Base-by-base conservation (phyloP, 495 filamentous ascomycete species). In the Talaromyces proteolyticus region DNA sequence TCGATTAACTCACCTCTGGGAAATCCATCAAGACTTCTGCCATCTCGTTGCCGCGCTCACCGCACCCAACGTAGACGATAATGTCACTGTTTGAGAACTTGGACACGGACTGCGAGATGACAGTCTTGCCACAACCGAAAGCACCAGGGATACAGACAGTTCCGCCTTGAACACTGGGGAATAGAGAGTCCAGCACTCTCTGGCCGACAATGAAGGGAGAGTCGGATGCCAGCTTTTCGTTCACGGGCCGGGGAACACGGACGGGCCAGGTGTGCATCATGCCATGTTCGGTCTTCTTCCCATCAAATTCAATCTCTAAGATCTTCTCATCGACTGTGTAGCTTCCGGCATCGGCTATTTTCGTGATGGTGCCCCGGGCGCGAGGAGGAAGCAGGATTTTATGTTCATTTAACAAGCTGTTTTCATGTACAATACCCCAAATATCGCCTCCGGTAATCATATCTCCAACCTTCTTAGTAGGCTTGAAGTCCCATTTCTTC, bases 221-320 rank as follows among this genome's bases (percentile, higher is more conserved):
- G 68, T 90, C 77, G 55, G 91, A 87, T 20, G 90, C 82, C 51
- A 94, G 80, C 72, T 89, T 95, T 76, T 97, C 94, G 50, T 82
- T 87, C 17, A 84, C 81, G 14, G 93, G 93, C 55, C 93, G 84
- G 40, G 94, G 90, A 29, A 93, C 93, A 75, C 93, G 92, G 49
- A 97, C 93, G n/a, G 93, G 93, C 93, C 93, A 99, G 51, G 85
- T 85, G 67, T 99, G 93, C 92, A 97, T 96, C 93, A 99, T 97
- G 59, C 78, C 80, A 57, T 85, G 89, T 65, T 91, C 87, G 48
- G 85, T 81, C 80, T 91, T 96, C 72, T 89, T 89, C 54, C 94
- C 93, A 57, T 99, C 86, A 60, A 97, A 99, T 64, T 99, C 93
- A 43, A 97, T 75, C 70, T 97, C 94, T 59, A 99, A 73, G 53